phyloP scores from a whole-genome alignment of 352 stramenopile species.

The Ochromonadaceae sp. region DNA sequence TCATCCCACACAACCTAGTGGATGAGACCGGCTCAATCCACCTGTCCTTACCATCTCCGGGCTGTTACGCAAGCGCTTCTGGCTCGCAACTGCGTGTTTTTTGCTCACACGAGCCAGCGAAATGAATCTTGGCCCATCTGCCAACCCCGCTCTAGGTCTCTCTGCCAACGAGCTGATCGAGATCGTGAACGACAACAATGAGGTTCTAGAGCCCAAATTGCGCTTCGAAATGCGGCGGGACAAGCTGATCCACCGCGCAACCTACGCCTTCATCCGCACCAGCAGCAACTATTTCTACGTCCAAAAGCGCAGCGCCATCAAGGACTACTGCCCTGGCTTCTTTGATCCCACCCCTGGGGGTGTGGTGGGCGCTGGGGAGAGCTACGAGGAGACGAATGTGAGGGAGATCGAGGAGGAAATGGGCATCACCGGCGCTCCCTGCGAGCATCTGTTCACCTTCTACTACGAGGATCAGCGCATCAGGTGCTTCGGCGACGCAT shows the following conservation, averaged over 20 bases:
- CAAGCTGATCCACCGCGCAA: slow-evolving; percentile 15
- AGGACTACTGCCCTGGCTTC: slow-evolving; percentile 23
- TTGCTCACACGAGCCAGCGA: too few relatives aligned
- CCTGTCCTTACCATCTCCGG: too few relatives aligned
- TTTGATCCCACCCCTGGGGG: slow-evolving; percentile 27
- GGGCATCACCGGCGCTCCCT: slow-evolving; percentile 13
- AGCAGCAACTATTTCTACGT: slow-evolving; percentile 22
- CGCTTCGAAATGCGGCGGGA: slow-evolving; percentile 3
- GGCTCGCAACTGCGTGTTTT: too few relatives aligned
- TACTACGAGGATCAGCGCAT: slow-evolving; percentile 20
- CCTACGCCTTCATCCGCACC: slow-evolving; percentile 8
- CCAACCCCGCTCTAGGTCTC: too few relatives aligned
- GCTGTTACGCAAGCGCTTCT: too few relatives aligned
- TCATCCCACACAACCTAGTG: too few relatives aligned
- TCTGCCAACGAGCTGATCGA: slow-evolving; percentile 14
- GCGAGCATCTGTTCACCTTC: slow-evolving; percentile 19
- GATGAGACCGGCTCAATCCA: too few relatives aligned
- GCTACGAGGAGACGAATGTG: slow-evolving; percentile 20
- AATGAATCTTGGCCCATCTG: too few relatives aligned
- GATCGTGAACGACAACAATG: slow-evolving; percentile 17
- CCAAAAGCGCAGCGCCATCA: slow-evolving; percentile 21
- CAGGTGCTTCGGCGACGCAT: slow-evolving; percentile 12
- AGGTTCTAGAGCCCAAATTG: background rate
- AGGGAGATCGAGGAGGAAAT: slow-evolving; percentile 29
- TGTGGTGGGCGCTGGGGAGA: slow-evolving; percentile 26